Conservation (phyloP, 2,329 filamentous ascomycete species). For the Alternaria postmessia region DNA sequence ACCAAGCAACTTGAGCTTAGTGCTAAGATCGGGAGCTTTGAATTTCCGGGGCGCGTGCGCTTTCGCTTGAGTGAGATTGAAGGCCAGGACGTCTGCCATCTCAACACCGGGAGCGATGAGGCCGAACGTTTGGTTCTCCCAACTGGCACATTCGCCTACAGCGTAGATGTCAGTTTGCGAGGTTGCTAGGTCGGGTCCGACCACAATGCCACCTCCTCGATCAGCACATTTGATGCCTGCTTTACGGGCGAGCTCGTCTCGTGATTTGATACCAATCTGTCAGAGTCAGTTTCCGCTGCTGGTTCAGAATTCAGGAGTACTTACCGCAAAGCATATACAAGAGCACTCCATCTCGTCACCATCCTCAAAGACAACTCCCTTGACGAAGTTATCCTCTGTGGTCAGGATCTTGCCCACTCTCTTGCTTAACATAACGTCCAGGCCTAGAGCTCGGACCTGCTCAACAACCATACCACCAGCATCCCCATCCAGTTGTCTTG, state of each 20-base stretch:
- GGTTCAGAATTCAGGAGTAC: constrained; percentile 25
- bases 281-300: constrained; percentile 14
- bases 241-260: constrained; percentile 76
- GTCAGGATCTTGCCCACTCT: constrained; percentile 76
- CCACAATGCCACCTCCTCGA: constrained; percentile 77
- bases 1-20: constrained; percentile 87
- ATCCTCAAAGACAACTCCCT: constrained; percentile 80
- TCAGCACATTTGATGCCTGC: constrained; percentile 77
- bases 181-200: constrained; percentile 72
- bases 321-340: constrained; percentile 81
- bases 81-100: constrained; percentile 90
- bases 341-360: constrained; percentile 79
- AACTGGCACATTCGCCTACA: constrained; percentile 90
- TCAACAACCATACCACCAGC: constrained; percentile 83
- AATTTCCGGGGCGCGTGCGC: constrained; percentile 74
- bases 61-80: constrained; percentile 87
- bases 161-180: constrained; percentile 79
- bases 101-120: constrained; percentile 90
- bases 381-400: constrained; percentile 71
- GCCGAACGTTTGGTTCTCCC: constrained; percentile 85
- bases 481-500: constrained; percentile 81
- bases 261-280: constrained; percentile 78
- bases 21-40: constrained; percentile 86
- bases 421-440: constrained; percentile 82
- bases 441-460: constrained; percentile 77